phyloP scores from a whole-genome alignment of 495 filamentous ascomycete species.

The Rhypophila decipiens region DNA sequence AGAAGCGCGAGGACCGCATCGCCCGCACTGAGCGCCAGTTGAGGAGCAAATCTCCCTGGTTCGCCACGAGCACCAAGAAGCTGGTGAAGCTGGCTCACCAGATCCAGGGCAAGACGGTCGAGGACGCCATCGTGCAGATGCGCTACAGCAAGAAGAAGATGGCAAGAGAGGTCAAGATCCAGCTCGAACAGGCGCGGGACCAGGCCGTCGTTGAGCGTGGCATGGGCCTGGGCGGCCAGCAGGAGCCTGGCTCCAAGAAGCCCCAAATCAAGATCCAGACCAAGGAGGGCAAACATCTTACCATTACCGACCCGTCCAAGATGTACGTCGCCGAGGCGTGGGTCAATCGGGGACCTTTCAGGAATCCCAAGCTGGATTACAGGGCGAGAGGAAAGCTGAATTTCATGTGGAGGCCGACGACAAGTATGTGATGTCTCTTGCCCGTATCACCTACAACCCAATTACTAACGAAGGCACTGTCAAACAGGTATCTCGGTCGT shows the following conservation, averaged over 20 bases:
- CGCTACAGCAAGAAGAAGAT: constrained; percentile 90
- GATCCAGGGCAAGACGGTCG: constrained; percentile 84
- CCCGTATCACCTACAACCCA: not conserved
- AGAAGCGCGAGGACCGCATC: constrained; percentile 57
- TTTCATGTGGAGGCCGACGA: constrained; percentile 56
- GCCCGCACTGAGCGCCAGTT: constrained; percentile 67
- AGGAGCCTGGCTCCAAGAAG: not conserved
- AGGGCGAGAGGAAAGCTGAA: constrained; percentile 64
- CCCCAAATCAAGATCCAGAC: constrained; percentile 35
- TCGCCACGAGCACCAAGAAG: constrained; percentile 86
- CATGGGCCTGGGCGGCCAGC: constrained; percentile 67
- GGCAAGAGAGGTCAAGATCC: constrained; percentile 67
- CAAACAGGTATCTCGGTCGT: constrained; percentile 63
- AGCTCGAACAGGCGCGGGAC: constrained; percentile 72
- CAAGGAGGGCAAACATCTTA: constrained; percentile 55
- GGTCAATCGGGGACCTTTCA: constrained; percentile 66
- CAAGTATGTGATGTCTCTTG: constrained; percentile 49
- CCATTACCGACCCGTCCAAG: constrained; percentile 58
- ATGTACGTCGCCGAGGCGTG: constrained; percentile 90
- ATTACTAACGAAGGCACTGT: not conserved
- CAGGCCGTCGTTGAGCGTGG: constrained; percentile 67
- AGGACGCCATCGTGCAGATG: constrained; percentile 93
- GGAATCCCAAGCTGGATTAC: constrained; percentile 49
- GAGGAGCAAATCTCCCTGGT: constrained; percentile 52
- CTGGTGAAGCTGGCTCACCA: constrained; percentile 74